Evolutionary conservation across 352 stramenopile genomes (phyloP), one percentile per base, ranked within the genome.

Genomic region (Phytophthora pistaciae): DNA sequence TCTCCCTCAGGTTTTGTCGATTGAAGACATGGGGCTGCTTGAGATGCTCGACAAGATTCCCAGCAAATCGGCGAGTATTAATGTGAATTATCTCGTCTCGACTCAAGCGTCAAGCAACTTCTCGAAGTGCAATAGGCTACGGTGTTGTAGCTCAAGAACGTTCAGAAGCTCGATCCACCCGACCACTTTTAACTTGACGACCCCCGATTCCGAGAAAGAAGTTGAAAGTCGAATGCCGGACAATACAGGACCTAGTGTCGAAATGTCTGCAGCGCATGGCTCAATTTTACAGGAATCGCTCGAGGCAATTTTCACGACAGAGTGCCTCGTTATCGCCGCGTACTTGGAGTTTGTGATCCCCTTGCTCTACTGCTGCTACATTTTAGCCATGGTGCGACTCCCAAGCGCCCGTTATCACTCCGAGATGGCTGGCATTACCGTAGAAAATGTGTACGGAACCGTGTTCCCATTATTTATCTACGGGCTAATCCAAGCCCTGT

Each of bases 321-420:
- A 54, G 21, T 54, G 48, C 20, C n/a, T 54, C 21, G 20, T 54
- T 11, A 54, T 54, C 48, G 20, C 48, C 18, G 48, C 48, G 1
- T 54, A 54, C 48, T n/a, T 54, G 3, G 48, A 54, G 48, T 54
- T 54, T 54, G 48, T 18, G 13, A 54, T 54, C 9, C 21, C 48
- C 9, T 54, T 54, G 21, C 21, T 54, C 0, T 54, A 54, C 16
- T 54, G 48, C 21, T 25, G 20, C 21, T 54, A 54, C 48, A 54
- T 54, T 4, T 29, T 54, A 31, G 21, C 27, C 20, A 31, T 31
- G 48, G 48, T 54, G 27, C 48, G 20, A 27, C 48, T 54, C 18
- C 48, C 48, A 3, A 54, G 48, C 20, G n/a, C 48, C 4, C 20
- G 21, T 11, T 54, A 54, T 7, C 48, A 54, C 21, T 29, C 21